A percentile compares a stretch with the other conserved stretches of the same genome.
phyloP scores from a whole-genome alignment of 371 early-diverging fungal species.

The Lichtheimia corymbifera region DNA sequence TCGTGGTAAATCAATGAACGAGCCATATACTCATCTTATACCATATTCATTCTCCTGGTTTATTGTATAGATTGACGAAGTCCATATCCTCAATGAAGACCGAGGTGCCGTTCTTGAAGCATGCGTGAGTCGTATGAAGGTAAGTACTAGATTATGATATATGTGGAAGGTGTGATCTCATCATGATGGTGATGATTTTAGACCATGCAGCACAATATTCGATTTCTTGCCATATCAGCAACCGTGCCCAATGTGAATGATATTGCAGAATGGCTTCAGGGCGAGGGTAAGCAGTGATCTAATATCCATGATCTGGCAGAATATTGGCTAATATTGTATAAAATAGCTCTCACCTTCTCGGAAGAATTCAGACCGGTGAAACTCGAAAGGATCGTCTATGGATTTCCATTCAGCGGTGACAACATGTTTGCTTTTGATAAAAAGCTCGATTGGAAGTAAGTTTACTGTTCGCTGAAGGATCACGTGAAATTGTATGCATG shows the following conservation, averaged over 20 bases:
- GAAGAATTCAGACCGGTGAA: constrained; percentile 82
- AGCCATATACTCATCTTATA: neutral
- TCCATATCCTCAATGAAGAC: constrained; percentile 51
- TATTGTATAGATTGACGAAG: constrained; percentile 53
- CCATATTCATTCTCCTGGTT: too few species aligned
- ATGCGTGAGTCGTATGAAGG: constrained; percentile 55
- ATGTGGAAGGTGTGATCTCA: too few species aligned
- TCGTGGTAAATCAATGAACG: constrained; percentile 33
- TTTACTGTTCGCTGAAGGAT: neutral
- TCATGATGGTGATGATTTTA: constrained; percentile 8
- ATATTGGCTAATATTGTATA: neutral
- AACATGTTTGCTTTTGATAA: constrained; percentile 68
- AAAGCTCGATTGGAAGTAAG: constrained; percentile 66
- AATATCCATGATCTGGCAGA: neutral
- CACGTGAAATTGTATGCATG: too few species aligned
- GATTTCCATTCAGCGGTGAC: constrained; percentile 37
- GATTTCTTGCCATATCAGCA: constrained; percentile 78
- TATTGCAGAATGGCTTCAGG: constrained; percentile 71
- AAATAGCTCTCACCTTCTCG: constrained; percentile 54
- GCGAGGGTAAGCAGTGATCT: constrained; percentile 30
- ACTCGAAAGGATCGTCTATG: constrained; percentile 64
- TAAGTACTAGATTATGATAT: constrained; percentile 5
- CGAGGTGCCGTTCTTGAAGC: constrained; percentile 58
- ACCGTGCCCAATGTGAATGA: constrained; percentile 87
- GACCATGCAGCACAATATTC: constrained; percentile 28